These are phyloP conservation scores for Wickerhamomyces rabaulensis DNA, from an alignment of 805 yeast species.

Conservation along the genomic window DNA sequence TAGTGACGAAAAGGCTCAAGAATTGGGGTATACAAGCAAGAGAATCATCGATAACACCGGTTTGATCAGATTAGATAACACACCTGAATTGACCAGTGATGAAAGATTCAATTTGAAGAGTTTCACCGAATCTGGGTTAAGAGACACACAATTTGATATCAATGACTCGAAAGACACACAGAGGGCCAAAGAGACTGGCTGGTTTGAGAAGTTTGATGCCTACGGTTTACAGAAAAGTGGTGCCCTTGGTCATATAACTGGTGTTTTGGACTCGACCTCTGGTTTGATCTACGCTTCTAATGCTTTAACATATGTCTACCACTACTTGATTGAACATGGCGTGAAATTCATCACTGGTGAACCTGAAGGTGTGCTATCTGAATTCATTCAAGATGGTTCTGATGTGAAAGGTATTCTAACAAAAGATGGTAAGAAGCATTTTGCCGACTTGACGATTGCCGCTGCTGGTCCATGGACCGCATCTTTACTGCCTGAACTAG, in stretches of 20 bases:
- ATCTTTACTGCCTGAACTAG: slow-evolving; percentile 19
- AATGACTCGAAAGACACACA: slow-evolving; percentile 22
- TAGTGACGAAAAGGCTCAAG: slow-evolving; percentile 8
- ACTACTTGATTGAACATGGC: slow-evolving; percentile 23
- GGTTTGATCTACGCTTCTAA: slow-evolving; percentile 30
- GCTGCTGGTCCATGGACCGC: slow-evolving; percentile 24
- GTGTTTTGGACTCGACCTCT: slow-evolving; percentile 26
- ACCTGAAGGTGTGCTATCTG: slow-evolving; percentile 24
- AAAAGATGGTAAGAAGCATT: slow-evolving; percentile 23
- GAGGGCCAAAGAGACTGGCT: slow-evolving; percentile 27
- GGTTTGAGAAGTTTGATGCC: slow-evolving; percentile 14
- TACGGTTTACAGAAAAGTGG: background rate
- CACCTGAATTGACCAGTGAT: slow-evolving; percentile 5
- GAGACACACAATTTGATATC: slow-evolving; percentile 26
- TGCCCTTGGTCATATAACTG: slow-evolving; percentile 8
- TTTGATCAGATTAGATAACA: slow-evolving; percentile 8
- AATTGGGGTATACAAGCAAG: background rate
- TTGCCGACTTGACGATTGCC: slow-evolving; percentile 14
- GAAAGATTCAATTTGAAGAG: slow-evolving; percentile 19
- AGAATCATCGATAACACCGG: slow-evolving; percentile 15
- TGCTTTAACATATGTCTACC: slow-evolving; percentile 22
- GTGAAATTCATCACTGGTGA: slow-evolving; percentile 30
- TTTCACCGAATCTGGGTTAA: slow-evolving; percentile 24
- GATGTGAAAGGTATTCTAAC: slow-evolving; percentile 18
- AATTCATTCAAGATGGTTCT: slow-evolving; percentile 14